Evolutionary conservation across 352 stramenopile genomes (phyloP).

Genomic region (Pythium plurisporium): DNA sequence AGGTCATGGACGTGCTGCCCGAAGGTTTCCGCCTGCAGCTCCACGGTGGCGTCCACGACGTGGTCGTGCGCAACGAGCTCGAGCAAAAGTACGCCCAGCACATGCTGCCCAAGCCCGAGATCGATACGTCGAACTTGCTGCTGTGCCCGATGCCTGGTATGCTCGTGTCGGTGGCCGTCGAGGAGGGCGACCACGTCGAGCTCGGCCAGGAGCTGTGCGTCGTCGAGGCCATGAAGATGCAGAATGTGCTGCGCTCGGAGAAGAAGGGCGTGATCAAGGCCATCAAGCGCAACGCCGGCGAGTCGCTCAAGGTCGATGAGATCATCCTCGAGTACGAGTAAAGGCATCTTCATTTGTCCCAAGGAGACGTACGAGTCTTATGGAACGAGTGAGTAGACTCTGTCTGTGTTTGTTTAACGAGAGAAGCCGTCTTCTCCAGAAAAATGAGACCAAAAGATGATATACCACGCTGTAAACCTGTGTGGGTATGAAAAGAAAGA

Average conservation of each 20-base stretch:
- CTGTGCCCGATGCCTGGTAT: constrained; percentile 94
- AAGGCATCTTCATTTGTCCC: no score
- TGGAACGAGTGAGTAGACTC: background rate
- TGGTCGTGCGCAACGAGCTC: constrained; percentile 84
- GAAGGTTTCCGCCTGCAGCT: constrained; percentile 81
- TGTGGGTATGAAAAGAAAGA: no score
- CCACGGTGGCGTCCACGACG: constrained; percentile 84
- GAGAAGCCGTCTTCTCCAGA: no score
- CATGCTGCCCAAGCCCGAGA: constrained; percentile 58
- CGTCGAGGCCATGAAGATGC: constrained; percentile 99
- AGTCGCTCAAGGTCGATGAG: constrained; percentile 89
- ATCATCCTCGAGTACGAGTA: constrained; percentile 91
- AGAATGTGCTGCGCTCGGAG: constrained; percentile 77
- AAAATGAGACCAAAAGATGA: no score
- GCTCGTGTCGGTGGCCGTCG: constrained; percentile 88
- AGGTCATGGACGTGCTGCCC: constrained; percentile 56
- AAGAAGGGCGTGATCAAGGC: constrained; percentile 72
- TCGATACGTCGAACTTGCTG: constrained; percentile 73
- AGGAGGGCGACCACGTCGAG: constrained; percentile 80
- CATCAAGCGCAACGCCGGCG: constrained; percentile 75
- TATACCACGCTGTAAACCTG: no score
- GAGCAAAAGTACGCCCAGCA: constrained; percentile 43
- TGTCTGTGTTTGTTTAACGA: no score
- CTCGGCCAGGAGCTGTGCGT: constrained; percentile 90
- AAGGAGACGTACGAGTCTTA: no score